Percentiles rank a stretch among this genome's conserved stretches.
Conservation (phyloP, 208 protist species). For the Leishmania tarentolae region DNA sequence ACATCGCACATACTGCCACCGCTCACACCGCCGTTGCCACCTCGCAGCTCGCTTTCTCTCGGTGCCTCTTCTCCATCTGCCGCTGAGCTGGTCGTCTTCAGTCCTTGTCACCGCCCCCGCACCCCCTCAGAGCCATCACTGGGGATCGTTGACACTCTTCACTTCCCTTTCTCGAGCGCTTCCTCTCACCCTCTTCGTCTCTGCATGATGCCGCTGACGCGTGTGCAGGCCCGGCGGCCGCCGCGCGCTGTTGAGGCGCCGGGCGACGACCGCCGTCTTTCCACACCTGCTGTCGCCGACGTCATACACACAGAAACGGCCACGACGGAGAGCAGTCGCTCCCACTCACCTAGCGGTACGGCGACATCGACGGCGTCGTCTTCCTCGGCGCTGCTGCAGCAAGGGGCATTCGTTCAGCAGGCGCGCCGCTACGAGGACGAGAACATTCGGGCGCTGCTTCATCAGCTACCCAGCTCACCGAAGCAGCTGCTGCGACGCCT, state of each 20-base stretch:
- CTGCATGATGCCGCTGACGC: slow-evolving; percentile 14
- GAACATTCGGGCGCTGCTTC: slow-evolving; percentile 28
- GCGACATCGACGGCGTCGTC: slow-evolving; percentile 10
- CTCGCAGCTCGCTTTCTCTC: neutral
- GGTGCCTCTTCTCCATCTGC: neutral
- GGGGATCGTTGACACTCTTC: neutral
- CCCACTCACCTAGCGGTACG: slow-evolving; percentile 8
- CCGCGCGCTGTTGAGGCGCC: slow-evolving; percentile 2
- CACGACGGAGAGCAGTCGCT: slow-evolving; percentile 22
- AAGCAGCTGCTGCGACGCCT: slow-evolving; percentile 70
- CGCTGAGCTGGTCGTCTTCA: neutral
- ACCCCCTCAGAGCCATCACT: neutral
- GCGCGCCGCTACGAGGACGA: slow-evolving; percentile 25
- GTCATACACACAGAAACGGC: slow-evolving; percentile 11
- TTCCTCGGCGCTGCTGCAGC: neutral
- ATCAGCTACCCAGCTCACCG: slow-evolving; percentile 61
- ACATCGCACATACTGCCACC: neutral
- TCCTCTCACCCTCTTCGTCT: neutral
- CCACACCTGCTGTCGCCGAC: neutral
- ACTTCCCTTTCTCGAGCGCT: neutral
- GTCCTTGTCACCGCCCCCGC: neutral
- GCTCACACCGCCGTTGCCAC: neutral
- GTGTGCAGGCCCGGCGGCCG: neutral
- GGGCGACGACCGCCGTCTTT: neutral
- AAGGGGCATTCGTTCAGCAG: neutral